A percentile compares a stretch with the other conserved stretches of the same genome.
These are phyloP conservation scores for Starmerella davenportii DNA, from an alignment of 805 yeast genomes.

Conservation along the genomic window DNA sequence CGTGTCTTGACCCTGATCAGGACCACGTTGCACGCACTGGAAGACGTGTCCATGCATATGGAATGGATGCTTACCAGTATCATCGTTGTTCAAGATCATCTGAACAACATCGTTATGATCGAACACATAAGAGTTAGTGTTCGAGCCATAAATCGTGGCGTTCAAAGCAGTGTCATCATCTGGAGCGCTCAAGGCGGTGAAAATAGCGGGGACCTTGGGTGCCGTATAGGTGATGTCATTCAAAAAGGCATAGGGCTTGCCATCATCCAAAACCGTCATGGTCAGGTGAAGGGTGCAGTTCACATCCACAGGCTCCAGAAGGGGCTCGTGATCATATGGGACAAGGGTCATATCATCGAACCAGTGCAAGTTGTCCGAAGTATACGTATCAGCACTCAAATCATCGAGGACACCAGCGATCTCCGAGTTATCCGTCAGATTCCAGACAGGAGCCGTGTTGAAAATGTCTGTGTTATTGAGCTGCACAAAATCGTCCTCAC, in stretches of 20 bases:
- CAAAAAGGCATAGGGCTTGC: constrained; percentile 92
- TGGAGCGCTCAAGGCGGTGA: constrained; percentile 57
- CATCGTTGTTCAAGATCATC: constrained; percentile 66
- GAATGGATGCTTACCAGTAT: constrained; percentile 93
- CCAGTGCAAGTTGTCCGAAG: constrained; percentile 31
- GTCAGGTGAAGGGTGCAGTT: constrained; percentile 50
- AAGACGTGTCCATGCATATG: constrained; percentile 88
- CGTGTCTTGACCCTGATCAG: constrained; percentile 36
- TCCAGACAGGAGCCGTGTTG: constrained; percentile 26
- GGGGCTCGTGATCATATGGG: constrained; percentile 41
- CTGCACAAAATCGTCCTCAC: constrained; percentile 7
- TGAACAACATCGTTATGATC: constrained; percentile 53
- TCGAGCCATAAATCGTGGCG: constrained; percentile 57
- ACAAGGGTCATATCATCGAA: constrained; percentile 64
- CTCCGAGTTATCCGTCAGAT: constrained; percentile 22
- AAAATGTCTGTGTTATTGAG: constrained; percentile 47
- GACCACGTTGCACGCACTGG: constrained; percentile 54
- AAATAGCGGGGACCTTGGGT: constrained; percentile 75
- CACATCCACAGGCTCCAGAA: constrained; percentile 47
- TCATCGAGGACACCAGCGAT: constrained; percentile 22
- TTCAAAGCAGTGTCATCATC: constrained; percentile 31
- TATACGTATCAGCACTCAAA: constrained; percentile 10
- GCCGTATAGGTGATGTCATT: constrained; percentile 61
- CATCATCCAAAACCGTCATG: constrained; percentile 74
- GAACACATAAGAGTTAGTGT: constrained; percentile 59